Evolutionary conservation across 495 filamentous ascomycete genomes (phyloP).

Genomic region (Aspergillus sclerotioniger): DNA sequence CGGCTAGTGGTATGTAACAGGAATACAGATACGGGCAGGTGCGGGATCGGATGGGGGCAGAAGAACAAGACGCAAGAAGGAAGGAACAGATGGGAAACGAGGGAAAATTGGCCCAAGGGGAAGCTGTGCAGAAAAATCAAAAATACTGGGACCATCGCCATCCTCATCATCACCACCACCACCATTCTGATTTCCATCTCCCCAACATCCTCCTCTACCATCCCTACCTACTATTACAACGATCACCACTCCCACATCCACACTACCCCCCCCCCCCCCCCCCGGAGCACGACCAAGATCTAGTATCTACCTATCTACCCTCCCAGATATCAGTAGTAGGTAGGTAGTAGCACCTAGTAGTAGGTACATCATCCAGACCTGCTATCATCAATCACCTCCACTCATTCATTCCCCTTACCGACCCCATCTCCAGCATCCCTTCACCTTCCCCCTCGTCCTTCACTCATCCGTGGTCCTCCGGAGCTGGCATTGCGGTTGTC

Average conservation of each 20-base stretch:
- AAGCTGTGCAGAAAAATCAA: constrained; percentile 5
- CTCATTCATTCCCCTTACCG: constrained; percentile 5
- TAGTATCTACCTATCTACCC: too few species aligned
- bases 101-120: constrained; percentile 11
- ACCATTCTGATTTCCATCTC: constrained; percentile 12
- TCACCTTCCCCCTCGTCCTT: background rate
- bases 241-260: background rate
- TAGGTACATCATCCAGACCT: too few species aligned
- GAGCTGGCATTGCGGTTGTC: background rate
- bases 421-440: constrained; percentile 3
- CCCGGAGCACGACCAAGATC: background rate
- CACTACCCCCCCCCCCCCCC: background rate
- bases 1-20: constrained; percentile 1
- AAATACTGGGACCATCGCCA: constrained; percentile 10
- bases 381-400: constrained; percentile 8
- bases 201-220: constrained; percentile 14
- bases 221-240: background rate
- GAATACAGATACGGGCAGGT: constrained; percentile 13
- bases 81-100: background rate
- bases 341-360: too few species aligned
- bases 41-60: constrained; percentile 10
- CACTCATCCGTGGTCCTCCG: constrained; percentile 6
- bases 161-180: constrained; percentile 9
- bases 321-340: background rate
- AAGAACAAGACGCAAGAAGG: constrained; percentile 15